Conservation (phyloP, 768 basidiomycete species). For the Termitomyces titanicus region DNA sequence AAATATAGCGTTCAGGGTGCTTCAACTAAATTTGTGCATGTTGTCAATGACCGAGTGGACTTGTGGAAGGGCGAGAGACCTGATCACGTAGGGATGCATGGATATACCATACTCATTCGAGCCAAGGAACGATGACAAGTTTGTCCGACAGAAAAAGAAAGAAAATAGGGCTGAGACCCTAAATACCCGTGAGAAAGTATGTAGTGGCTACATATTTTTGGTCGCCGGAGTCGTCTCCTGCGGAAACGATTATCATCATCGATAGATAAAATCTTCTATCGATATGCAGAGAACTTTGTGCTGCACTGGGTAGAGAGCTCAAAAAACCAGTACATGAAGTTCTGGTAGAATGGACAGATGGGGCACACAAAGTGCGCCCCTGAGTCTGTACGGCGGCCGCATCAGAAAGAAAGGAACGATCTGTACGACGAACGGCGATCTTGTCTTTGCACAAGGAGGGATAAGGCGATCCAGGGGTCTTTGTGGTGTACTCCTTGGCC, state of each 20-base stretch:
- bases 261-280: not conserved
- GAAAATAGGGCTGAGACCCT: too few species aligned
- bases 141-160: too few species aligned
- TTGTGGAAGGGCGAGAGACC: too few species aligned
- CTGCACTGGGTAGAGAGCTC: too few species aligned
- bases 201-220: too few species aligned
- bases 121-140: too few species aligned
- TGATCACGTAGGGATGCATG: too few species aligned
- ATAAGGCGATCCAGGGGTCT: slow-evolving; percentile 7
- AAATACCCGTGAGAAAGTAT: too few species aligned
- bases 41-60: too few species aligned
- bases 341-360: not conserved
- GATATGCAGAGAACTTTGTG: not conserved
- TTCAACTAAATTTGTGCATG: not conserved
- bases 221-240: too few species aligned
- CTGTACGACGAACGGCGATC: slow-evolving; percentile 9
- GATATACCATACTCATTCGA: not conserved
- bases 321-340: not conserved
- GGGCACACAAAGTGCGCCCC: not conserved
- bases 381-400: slow-evolving; percentile 3
- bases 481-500: not conserved
- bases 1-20: too few species aligned
- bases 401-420: slow-evolving; percentile 13
- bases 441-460: slow-evolving; percentile 2
- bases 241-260: too few species aligned